Base-by-base conservation (phyloP, 1,284 basidiomycete genomes). In the Polyporus tsugae region DNA sequence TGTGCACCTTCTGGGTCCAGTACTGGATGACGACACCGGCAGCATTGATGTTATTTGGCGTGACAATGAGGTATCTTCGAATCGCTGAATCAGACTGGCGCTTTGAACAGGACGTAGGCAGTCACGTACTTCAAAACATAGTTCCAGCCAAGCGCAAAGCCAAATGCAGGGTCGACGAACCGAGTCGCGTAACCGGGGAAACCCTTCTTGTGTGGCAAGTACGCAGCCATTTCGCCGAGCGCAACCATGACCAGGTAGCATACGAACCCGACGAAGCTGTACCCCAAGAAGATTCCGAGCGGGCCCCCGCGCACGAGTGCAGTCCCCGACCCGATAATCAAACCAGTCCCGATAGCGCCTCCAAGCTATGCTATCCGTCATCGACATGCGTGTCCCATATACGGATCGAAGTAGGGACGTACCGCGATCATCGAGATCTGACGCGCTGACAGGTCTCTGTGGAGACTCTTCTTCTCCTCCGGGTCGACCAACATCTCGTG, bases 401-500 rank as follows among this genome's bases (percentile, higher is more conserved):
- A 62, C 25, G 53, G 69, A 25, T 39, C 59, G 29, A 49, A 39
- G 11, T 60, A 33, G 17, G 49, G 22, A 77, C 84, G 70, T 73
- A 88, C 84, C 67, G 88, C 88, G 72, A 89, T 92, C 91, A 93
- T 92, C 35, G 89, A 89, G 60, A 92, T 90, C 74, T 90, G 89
- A 36, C 89, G 83, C 57, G 89, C 86, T 73, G 91, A 89, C 66
- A 92, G 83, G 13, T 85, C 87, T 66, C 89, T 85, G 75, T 90
- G 89, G 19, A 90, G 79, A 60, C 80, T 85, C 62, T 86, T 78
- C 64, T 84, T 80, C 64, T 75, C 72, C 33, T 78, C 77, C 42
- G 85, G 85, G 58, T 87, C 85, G 38, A 81, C 69, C 60, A 82
- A 78, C 42, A 77, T 78, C 59, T 83, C 78, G 68, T 82, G 78